phyloP scores from a whole-genome alignment of 257 asterid species.

The Leonotis leonurus region DNA sequence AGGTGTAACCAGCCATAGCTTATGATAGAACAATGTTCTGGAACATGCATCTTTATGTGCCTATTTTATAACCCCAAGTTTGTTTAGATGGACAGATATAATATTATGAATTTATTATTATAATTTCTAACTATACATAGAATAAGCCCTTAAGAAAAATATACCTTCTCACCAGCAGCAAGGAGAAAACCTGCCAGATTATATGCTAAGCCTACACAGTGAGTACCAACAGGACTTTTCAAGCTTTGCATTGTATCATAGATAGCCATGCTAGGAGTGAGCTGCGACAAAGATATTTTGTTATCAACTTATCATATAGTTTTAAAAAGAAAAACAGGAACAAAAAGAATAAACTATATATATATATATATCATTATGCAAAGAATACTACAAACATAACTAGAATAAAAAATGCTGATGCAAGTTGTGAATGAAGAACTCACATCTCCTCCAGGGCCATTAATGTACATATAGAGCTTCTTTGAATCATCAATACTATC shows the following conservation, averaged over 20 bases:
- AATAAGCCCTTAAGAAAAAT: background rate
- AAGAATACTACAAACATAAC: background rate
- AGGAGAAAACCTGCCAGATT: slow-evolving; percentile 77
- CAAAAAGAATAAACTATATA: too few relatives aligned
- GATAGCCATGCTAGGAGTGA: slow-evolving; percentile 87
- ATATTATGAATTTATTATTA: too few relatives aligned
- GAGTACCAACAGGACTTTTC: slow-evolving; percentile 76
- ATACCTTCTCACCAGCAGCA: slow-evolving; percentile 96
- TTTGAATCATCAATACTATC: slow-evolving; percentile 71
- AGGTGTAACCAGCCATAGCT: background rate
- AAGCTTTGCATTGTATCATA: slow-evolving; percentile 95
- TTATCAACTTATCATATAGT: background rate
- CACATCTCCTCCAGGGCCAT: slow-evolving; percentile 97
- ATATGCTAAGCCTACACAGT: slow-evolving; percentile 72
- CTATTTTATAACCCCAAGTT: background rate
- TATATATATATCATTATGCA: background rate
- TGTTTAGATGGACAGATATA: background rate
- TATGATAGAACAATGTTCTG: background rate
- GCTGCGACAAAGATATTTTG: slow-evolving; percentile 42
- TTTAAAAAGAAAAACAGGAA: background rate
- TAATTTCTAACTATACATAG: background rate
- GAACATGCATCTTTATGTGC: background rate
- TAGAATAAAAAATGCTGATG: background rate
- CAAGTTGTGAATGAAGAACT: slow-evolving; percentile 28
- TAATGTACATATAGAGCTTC: slow-evolving; percentile 64